A percentile compares a stretch with the other conserved stretches of the same genome.
Evolutionary conservation across 2,329 filamentous ascomycete species (phyloP).

Genomic region (Apiospora saccharicola): DNA sequence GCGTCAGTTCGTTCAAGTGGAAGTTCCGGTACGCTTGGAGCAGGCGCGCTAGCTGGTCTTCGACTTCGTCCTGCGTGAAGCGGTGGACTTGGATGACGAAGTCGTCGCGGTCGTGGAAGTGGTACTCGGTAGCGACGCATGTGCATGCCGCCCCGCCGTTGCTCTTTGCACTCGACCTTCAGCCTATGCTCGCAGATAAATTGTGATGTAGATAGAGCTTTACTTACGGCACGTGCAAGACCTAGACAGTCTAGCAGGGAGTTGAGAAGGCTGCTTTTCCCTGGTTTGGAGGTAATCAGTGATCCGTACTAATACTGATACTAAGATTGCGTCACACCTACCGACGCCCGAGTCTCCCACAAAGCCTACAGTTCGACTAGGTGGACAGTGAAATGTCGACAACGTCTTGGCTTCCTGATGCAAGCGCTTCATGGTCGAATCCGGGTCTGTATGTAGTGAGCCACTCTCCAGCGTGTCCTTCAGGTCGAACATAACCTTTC

Average conservation of each 20-base stretch:
- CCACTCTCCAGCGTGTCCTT: slow-evolving; percentile 44
- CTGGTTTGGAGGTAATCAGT: not conserved
- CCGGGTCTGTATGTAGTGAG: slow-evolving; percentile 44
- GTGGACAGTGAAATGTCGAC: not conserved
- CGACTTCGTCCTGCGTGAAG: not conserved
- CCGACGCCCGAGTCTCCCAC: slow-evolving; percentile 20
- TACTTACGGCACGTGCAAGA: not conserved
- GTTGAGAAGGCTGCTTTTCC: slow-evolving; percentile 7
- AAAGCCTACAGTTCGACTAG: slow-evolving; percentile 8
- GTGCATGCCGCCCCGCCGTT: slow-evolving; percentile 8
- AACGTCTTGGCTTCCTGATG: not conserved
- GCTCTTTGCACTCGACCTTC: not conserved
- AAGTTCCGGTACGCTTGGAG: slow-evolving; percentile 2
- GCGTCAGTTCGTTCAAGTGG: not conserved
- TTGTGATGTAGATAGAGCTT: rapidly evolving
- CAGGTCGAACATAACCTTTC: slow-evolving; percentile 41
- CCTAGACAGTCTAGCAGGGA: not conserved
- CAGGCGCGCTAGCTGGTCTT: not conserved
- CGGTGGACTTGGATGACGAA: not conserved
- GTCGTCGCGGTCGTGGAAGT: not conserved
- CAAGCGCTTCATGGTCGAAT: slow-evolving; percentile 46
- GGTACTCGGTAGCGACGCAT: not conserved
- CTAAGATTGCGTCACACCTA: not conserved
- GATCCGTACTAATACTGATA: too few species aligned
- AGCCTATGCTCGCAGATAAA: not conserved